Conservation (phyloP, 2,329 filamentous ascomycete genomes). For the Colletotrichum trifolii region DNA sequence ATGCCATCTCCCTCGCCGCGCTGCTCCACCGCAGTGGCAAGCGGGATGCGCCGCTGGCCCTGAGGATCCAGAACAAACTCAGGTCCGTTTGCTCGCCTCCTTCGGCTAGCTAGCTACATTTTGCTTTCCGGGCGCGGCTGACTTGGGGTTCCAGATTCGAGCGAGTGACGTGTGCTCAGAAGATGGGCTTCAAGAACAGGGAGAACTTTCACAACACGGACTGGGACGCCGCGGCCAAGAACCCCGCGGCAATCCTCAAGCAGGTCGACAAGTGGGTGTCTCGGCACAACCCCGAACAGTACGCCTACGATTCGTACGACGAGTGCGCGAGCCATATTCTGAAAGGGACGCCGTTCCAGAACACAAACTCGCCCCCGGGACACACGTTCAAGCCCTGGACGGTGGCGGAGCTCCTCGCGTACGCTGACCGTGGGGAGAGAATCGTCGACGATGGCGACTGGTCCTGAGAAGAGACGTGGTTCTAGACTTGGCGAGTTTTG, state of each 20-base stretch:
- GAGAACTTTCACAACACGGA: slow-evolving; percentile 38
- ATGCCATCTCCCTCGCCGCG: slow-evolving; percentile 50
- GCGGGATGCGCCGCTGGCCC: neutral
- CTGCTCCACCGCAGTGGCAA: slow-evolving; percentile 27
- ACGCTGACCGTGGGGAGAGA: slow-evolving; percentile 1
- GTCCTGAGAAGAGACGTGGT: neutral
- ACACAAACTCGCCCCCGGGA: slow-evolving; percentile 44
- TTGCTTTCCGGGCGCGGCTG: no score
- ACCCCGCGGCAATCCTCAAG: slow-evolving; percentile 8
- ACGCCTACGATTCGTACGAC: slow-evolving; percentile 43
- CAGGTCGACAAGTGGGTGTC: slow-evolving; percentile 36
- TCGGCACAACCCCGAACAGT: slow-evolving; percentile 45
- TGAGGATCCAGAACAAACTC: slow-evolving; percentile 12
- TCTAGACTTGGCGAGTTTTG: no score
- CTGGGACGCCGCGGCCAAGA: slow-evolving; percentile 33
- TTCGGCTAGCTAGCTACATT: no score
- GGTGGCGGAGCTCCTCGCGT: slow-evolving; percentile 2
- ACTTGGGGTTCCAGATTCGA: slow-evolving; percentile 38
- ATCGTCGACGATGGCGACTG: slow-evolving; percentile 10
- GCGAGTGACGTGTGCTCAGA: slow-evolving; percentile 36
- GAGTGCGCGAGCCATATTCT: slow-evolving; percentile 40
- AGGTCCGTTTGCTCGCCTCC: no score
- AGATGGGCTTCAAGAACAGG: slow-evolving; percentile 38
- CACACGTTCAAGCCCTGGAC: slow-evolving; percentile 45
- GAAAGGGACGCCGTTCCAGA: slow-evolving; percentile 41